Percentiles rank a stretch among this genome's conserved stretches.
phyloP scores from a whole-genome alignment of 805 yeast genomes.

The Suhomyces faveliae region DNA sequence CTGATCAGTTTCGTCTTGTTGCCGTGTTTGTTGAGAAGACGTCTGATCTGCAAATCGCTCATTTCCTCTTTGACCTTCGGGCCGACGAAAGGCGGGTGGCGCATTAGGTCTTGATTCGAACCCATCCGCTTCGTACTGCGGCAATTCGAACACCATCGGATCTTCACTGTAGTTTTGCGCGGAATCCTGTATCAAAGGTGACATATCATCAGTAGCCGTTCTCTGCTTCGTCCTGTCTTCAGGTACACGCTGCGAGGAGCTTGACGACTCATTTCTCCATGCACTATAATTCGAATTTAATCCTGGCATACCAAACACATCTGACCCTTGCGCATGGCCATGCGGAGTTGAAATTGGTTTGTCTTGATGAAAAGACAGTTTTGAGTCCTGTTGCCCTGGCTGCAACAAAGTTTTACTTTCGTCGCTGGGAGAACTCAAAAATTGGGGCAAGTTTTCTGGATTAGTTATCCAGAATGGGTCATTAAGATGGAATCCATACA shows the following conservation, averaged over 20 bases:
- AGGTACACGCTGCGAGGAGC: neutral
- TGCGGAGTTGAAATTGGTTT: neutral
- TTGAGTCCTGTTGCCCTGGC: neutral
- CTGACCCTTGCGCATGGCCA: neutral
- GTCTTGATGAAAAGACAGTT: neutral
- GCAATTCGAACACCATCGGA: neutral
- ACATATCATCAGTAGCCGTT: neutral
- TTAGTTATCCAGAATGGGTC: slow-evolving; percentile 56
- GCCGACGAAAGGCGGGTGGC: neutral
- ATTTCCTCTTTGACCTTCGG: neutral
- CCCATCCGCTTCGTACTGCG: neutral
- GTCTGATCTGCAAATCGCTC: neutral
- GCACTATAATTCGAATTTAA: neutral
- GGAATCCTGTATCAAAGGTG: neutral
- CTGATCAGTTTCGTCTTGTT: neutral
- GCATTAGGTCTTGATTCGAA: neutral
- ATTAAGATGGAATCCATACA: slow-evolving; percentile 40
- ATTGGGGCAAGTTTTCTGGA: slow-evolving; percentile 45
- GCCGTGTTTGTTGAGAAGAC: neutral
- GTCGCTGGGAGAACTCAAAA: slow-evolving; percentile 25
- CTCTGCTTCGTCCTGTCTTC: neutral
- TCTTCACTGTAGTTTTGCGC: neutral
- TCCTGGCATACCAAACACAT: neutral
- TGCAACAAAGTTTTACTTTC: slow-evolving; percentile 12
- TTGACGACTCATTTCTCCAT: neutral